Percentiles rank a stretch among this genome's conserved stretches.
Evolutionary conservation across 2,329 filamentous ascomycete species (phyloP).

Genomic region (Arachnomyces sp.): DNA sequence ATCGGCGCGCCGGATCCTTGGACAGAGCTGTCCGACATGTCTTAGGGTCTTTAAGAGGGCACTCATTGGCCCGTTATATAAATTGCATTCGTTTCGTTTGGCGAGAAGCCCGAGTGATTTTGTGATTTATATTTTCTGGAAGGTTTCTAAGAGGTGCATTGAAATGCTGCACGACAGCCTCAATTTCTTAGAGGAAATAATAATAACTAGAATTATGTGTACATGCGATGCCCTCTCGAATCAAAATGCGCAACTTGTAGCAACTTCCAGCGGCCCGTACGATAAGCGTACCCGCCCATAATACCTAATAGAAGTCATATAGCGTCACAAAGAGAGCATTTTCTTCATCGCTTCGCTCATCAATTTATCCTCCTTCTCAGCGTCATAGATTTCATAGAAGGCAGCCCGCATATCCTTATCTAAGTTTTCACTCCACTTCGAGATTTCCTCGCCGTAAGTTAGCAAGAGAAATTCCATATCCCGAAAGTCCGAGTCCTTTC

Average conservation of each 20-base stretch:
- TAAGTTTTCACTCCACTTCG: conserved; percentile 5
- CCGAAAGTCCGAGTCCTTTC: conserved; percentile 6
- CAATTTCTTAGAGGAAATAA: too few species aligned
- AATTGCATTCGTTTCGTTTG: too few species aligned
- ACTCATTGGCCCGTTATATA: too few species aligned
- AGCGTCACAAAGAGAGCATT: conserved; percentile 2
- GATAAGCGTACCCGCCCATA: neutral
- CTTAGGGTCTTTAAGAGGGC: conserved; percentile 6
- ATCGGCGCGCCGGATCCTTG: conserved; percentile 21
- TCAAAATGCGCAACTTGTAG: too few species aligned
- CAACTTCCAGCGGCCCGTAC: neutral
- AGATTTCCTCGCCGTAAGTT: conserved; percentile 3
- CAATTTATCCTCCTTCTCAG: neutral
- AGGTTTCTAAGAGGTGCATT: too few species aligned
- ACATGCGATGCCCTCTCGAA: too few species aligned
- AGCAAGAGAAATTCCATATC: conserved; percentile 6
- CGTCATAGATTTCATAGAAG: conserved; percentile 5
- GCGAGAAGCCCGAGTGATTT: too few species aligned
- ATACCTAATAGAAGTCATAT: neutral
- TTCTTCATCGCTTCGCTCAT: conserved; percentile 1
- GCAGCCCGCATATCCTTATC: conserved; percentile 3
- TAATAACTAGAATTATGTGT: too few species aligned
- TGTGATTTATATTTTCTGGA: too few species aligned
- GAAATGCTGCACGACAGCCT: too few species aligned
- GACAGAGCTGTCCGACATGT: conserved; percentile 17